These are phyloP conservation scores for Debaryomyces singareniensis DNA, from an alignment of 1,139 yeast genomes.

Conservation along the genomic window DNA sequence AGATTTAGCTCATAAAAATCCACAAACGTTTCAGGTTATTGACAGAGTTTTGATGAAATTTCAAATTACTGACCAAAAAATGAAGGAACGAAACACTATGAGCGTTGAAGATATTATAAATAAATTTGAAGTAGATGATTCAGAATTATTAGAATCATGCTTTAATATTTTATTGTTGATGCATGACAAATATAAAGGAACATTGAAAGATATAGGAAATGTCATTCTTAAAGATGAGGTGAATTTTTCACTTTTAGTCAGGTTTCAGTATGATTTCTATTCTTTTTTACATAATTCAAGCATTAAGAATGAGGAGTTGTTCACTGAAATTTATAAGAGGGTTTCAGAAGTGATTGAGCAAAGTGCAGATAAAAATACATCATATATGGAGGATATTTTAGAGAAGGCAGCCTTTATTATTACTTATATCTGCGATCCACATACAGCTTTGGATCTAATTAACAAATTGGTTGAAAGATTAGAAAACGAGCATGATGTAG, in stretches of 20 bases:
- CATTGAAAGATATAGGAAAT: slow-evolving; percentile 10
- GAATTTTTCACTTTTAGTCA: slow-evolving; percentile 15
- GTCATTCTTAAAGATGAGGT: slow-evolving; percentile 16
- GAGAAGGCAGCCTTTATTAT: neutral
- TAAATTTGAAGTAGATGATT: slow-evolving; percentile 19
- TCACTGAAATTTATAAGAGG: neutral
- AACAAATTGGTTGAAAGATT: neutral
- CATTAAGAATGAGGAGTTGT: neutral
- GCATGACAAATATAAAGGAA: slow-evolving; percentile 2
- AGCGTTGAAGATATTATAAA: slow-evolving; percentile 13
- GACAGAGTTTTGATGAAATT: neutral
- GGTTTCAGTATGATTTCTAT: slow-evolving; percentile 16
- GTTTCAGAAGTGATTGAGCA: neutral
- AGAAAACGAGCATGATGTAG: neutral
- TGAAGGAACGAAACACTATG: slow-evolving; percentile 5
- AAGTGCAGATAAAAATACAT: neutral
- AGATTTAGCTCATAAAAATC: slow-evolving; percentile 10
- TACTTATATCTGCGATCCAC: neutral
- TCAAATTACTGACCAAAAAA: slow-evolving; percentile 1
- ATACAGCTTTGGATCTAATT: neutral
- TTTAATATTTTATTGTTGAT: slow-evolving; percentile 12
- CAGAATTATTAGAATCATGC: slow-evolving; percentile 15
- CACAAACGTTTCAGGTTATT: neutral
- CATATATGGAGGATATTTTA: neutral
- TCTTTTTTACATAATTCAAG: slow-evolving; percentile 1